Percentiles rank a stretch among this genome's conserved stretches.
These are phyloP conservation scores for Uromyces viciae-fabae DNA, from an alignment of 1,284 basidiomycete genomes.

Conservation along the genomic window DNA sequence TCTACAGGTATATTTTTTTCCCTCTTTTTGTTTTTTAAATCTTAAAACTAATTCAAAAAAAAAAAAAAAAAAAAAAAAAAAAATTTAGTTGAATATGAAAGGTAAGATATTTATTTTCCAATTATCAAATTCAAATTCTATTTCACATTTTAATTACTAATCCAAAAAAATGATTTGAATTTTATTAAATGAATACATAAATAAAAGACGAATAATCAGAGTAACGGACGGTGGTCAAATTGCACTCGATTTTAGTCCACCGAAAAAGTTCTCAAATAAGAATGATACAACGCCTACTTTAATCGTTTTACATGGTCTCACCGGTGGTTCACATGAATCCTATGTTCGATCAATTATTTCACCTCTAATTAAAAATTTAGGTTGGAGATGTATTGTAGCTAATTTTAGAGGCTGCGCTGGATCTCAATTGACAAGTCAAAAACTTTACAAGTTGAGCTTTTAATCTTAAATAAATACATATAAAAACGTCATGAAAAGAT, in stretches of 20 bases:
- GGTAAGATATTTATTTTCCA: background rate
- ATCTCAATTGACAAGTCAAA: constrained; percentile 47
- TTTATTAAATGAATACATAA: constrained; percentile 41
- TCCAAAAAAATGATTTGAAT: background rate
- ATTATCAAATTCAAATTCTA: too few species aligned
- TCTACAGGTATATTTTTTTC: constrained; percentile 1
- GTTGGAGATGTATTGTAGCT: constrained; percentile 79
- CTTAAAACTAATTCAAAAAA: background rate
- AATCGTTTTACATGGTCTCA: constrained; percentile 78
- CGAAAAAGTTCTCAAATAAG: constrained; percentile 61
- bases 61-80: background rate
- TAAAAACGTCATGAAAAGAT: background rate
- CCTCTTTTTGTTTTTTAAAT: too few species aligned
- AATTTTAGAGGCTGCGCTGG: constrained; percentile 83
- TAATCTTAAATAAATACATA: constrained; percentile 61
- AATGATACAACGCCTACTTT: constrained; percentile 71
- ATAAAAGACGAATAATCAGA: constrained; percentile 61
- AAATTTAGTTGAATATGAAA: constrained; percentile 14
- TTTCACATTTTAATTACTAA: background rate
- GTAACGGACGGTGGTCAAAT: constrained; percentile 69
- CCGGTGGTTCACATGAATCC: constrained; percentile 82
- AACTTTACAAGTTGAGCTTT: constrained; percentile 41
- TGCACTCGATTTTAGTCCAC: constrained; percentile 67
- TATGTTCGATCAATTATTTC: constrained; percentile 77
- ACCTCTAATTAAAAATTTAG: constrained; percentile 67